Percentiles rank a stretch among this genome's conserved stretches.
phyloP scores from a whole-genome alignment of 306 rosid genomes.

The Malus fusca region DNA sequence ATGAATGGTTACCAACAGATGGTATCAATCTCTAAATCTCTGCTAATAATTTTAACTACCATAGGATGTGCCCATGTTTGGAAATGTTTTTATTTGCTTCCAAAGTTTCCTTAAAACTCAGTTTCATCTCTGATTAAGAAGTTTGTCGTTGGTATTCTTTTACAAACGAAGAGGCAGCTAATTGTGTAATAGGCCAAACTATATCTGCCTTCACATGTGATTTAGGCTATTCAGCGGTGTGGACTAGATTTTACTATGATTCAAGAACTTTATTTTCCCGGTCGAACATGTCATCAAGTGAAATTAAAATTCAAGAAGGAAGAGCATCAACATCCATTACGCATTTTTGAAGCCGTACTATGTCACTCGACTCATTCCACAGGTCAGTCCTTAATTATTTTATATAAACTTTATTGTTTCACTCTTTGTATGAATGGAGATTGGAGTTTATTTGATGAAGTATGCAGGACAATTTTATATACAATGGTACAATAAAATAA shows the following conservation, averaged over 20 bases:
- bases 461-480: not conserved
- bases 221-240: constrained; percentile 60
- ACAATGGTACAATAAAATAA: not conserved
- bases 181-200: not conserved
- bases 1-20: not conserved
- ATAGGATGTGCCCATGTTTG: not conserved
- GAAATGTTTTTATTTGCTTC: not conserved
- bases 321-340: constrained; percentile 56
- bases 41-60: not conserved
- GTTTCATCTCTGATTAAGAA: not conserved
- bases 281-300: constrained; percentile 58
- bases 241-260: constrained; percentile 77
- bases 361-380: constrained; percentile 40
- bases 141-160: not conserved
- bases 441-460: not conserved
- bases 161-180: not conserved
- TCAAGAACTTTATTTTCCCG: constrained; percentile 56
- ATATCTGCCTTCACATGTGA: constrained; percentile 1
- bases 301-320: constrained; percentile 74
- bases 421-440: not conserved
- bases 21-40: not conserved
- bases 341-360: constrained; percentile 45
- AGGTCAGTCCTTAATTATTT: constrained; percentile 29
- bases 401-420: not conserved
- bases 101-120: not conserved